A percentile compares a stretch with the other conserved stretches of the same genome.
Evolutionary conservation across 73 alveolate genomes (phyloP).

Genomic region (Paramecium octaurelia): DNA sequence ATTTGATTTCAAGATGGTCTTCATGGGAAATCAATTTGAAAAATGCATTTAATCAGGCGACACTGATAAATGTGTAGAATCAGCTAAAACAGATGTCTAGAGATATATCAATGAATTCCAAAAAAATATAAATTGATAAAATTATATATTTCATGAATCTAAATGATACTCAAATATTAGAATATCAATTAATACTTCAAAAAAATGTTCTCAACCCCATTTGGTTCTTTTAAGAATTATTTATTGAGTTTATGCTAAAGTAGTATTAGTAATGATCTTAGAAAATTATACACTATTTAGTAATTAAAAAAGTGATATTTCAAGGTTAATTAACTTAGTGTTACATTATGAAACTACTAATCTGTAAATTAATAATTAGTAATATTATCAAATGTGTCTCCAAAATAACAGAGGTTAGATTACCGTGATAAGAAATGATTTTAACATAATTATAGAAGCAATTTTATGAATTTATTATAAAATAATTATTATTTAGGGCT

Average conservation of each 20-base stretch:
- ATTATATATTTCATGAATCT: background rate
- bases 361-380: too few species aligned
- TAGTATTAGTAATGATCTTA: background rate
- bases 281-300: background rate
- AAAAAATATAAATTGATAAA: background rate
- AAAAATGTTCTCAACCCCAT: background rate
- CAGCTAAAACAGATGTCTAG: background rate
- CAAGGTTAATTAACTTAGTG: background rate
- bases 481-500: background rate
- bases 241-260: background rate
- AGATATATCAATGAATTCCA: background rate
- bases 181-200: background rate
- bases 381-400: background rate
- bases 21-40: background rate
- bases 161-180: background rate
- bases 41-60: background rate
- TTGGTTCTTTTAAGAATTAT: background rate
- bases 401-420: background rate
- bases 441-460: background rate
- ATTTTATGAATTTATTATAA: background rate
- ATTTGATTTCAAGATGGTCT: conserved; percentile 1
- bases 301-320: too few species aligned
- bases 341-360: too few species aligned
- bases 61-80: background rate
- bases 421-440: background rate